phyloP scores from a whole-genome alignment of 2,329 filamentous ascomycete genomes.

The Monosporascus sp. region DNA sequence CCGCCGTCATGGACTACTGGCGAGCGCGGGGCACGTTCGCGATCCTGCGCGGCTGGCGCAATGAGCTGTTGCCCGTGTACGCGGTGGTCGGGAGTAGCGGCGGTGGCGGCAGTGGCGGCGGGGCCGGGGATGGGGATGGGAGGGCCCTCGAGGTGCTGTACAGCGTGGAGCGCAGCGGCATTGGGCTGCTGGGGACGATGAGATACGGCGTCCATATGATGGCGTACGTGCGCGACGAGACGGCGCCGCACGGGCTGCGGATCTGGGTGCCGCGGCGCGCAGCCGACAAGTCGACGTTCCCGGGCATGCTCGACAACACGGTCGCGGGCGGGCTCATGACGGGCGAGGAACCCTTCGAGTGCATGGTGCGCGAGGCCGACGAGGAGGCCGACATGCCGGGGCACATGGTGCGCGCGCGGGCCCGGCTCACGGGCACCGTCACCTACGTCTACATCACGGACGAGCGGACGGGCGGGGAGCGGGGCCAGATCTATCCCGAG shows the following conservation, averaged over 20 bases:
- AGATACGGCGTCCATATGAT: conserved; percentile 81
- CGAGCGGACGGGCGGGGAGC: conserved; percentile 70
- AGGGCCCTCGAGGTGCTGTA: conserved; percentile 52
- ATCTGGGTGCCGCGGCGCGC: conserved; percentile 83
- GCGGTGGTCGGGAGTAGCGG: conserved; percentile 22
- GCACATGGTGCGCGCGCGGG: conserved; percentile 56
- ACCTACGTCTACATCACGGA: conserved; percentile 83
- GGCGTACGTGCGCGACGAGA: conserved; percentile 54
- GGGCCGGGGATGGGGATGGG: too few species aligned
- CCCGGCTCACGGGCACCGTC: conserved; percentile 60
- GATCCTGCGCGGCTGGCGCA: conserved; percentile 71
- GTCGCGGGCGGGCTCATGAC: conserved; percentile 80
- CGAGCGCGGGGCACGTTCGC: conserved; percentile 66
- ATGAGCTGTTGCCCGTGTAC: conserved; percentile 78
- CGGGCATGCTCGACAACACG: conserved; percentile 90
- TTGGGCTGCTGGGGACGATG: conserved; percentile 67
- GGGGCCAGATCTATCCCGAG: conserved; percentile 80
- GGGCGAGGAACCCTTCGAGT: conserved; percentile 74
- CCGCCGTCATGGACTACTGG: conserved; percentile 59
- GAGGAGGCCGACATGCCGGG: conserved; percentile 84
- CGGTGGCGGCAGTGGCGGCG: too few species aligned
- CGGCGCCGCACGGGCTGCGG: conserved; percentile 51
- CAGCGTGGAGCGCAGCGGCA: conserved; percentile 71
- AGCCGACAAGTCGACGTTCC: conserved; percentile 76
- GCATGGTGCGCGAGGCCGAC: conserved; percentile 75